phyloP scores from a whole-genome alignment of 305 asterid species.

The Coffea humblotiana region DNA sequence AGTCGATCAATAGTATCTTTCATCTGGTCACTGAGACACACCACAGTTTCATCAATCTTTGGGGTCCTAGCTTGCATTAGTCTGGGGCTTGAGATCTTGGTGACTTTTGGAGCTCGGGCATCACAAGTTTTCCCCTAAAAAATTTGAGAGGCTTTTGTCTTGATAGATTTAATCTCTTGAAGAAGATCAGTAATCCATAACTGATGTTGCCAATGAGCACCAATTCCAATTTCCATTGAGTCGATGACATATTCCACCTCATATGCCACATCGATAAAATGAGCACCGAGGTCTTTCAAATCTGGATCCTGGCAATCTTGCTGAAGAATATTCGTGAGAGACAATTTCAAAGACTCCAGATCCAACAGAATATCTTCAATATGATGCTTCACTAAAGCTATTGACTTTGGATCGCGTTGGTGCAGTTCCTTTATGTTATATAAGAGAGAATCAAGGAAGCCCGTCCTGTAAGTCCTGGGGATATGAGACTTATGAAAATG shows the following conservation, averaged over 20 bases:
- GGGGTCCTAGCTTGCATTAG: not conserved
- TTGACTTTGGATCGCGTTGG: not conserved
- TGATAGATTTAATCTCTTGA: constrained; percentile 5
- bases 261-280: constrained; percentile 13
- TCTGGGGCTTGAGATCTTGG: no score
- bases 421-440: constrained; percentile 2
- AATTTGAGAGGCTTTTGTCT: not conserved
- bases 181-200: constrained; percentile 9
- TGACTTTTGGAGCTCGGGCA: not conserved
- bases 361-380: not conserved
- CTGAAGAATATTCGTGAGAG: not conserved
- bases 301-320: not conserved
- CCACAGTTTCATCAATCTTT: not conserved
- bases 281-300: not conserved
- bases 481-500: not conserved
- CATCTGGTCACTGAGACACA: constrained; percentile 13
- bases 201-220: not conserved
- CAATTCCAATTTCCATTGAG: not conserved
- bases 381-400: not conserved
- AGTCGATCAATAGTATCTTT: constrained; percentile 10
- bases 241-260: constrained; percentile 21
- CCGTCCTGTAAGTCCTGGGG: not conserved
- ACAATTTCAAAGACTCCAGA: not conserved
- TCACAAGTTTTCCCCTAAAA: not conserved
- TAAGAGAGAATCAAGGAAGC: constrained; percentile 3